These are phyloP conservation scores for Datisca glomerata DNA, from an alignment of 306 rosid species.

Conservation along the genomic window DNA sequence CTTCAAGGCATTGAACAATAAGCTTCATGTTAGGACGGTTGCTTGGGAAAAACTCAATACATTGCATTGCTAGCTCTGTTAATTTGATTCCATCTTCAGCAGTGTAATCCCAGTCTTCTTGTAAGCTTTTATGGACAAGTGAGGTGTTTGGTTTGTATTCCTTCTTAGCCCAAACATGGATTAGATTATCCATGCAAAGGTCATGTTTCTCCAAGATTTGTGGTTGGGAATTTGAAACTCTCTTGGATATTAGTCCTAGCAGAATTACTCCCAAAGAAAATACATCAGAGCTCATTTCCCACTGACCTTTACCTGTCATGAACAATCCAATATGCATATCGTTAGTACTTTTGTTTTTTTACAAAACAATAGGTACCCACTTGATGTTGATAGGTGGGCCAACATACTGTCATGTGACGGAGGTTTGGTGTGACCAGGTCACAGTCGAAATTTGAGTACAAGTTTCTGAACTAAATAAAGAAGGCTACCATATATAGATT, in stretches of 20 bases:
- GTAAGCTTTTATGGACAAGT: constrained; percentile 34
- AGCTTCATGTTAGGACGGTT: constrained; percentile 24
- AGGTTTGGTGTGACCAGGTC: no score
- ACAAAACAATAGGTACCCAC: no score
- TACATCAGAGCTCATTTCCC: constrained; percentile 38
- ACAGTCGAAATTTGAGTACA: no score
- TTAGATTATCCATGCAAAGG: constrained; percentile 12
- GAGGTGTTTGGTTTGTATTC: constrained; percentile 39
- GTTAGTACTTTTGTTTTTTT: neutral
- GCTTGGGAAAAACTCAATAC: constrained; percentile 23
- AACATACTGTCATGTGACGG: no score
- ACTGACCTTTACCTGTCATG: constrained; percentile 19
- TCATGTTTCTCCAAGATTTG: constrained; percentile 9
- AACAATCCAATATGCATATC: neutral
- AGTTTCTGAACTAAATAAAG: no score
- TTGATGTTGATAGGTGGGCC: no score
- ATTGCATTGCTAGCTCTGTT: constrained; percentile 35
- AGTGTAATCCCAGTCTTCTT: constrained; percentile 41
- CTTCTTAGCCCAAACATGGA: constrained; percentile 52
- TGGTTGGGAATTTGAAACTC: constrained; percentile 12
- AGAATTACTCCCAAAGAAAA: constrained; percentile 43
- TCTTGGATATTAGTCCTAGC: constrained; percentile 38
- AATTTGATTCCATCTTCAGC: constrained; percentile 32
- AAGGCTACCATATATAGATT: no score
- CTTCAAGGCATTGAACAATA: constrained; percentile 13